Evolutionary conservation across 2,329 filamentous ascomycete genomes (phyloP).

Genomic region (Septoria petroselini): DNA sequence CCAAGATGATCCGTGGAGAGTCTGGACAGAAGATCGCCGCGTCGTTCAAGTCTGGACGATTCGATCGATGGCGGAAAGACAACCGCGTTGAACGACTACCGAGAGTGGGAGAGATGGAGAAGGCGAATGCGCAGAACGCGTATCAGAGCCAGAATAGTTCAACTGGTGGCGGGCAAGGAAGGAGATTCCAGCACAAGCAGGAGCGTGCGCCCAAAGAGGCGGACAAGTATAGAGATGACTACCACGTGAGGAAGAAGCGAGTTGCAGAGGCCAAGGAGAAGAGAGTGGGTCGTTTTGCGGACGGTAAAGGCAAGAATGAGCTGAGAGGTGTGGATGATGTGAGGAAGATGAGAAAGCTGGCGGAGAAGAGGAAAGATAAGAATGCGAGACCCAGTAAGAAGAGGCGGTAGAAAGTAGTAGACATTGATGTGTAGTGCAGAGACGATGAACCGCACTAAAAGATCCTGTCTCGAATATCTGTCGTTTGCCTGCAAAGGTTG

Average conservation of each 20-base stretch:
- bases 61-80: conserved; percentile 85
- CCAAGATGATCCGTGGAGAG: conserved; percentile 76
- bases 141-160: conserved; percentile 28
- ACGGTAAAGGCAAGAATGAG: conserved; percentile 69
- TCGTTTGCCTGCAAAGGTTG: too few species aligned
- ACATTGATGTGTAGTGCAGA: too few species aligned
- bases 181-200: conserved; percentile 78
- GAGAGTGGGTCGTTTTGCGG: conserved; percentile 68
- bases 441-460: too few species aligned
- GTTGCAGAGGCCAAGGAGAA: conserved; percentile 84
- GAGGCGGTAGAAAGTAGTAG: conserved; percentile 9
- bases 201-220: conserved; percentile 88
- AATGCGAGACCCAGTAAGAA: conserved; percentile 67
- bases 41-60: conserved; percentile 86
- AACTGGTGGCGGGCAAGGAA: conserved; percentile 42
- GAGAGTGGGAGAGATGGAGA: conserved; percentile 77
- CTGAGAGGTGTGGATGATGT: conserved; percentile 81
- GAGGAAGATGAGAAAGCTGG: conserved; percentile 71
- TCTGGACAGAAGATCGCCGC: conserved; percentile 94
- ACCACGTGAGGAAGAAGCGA: conserved; percentile 83
- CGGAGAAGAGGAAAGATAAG: conserved; percentile 77
- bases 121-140: conserved; percentile 33
- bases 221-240: conserved; percentile 89
- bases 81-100: conserved; percentile 78
- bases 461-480: background rate